A percentile compares a stretch with the other conserved stretches of the same genome.
phyloP scores from a whole-genome alignment of 2,329 filamentous ascomycete species.

The Arthrobotrys iridis region DNA sequence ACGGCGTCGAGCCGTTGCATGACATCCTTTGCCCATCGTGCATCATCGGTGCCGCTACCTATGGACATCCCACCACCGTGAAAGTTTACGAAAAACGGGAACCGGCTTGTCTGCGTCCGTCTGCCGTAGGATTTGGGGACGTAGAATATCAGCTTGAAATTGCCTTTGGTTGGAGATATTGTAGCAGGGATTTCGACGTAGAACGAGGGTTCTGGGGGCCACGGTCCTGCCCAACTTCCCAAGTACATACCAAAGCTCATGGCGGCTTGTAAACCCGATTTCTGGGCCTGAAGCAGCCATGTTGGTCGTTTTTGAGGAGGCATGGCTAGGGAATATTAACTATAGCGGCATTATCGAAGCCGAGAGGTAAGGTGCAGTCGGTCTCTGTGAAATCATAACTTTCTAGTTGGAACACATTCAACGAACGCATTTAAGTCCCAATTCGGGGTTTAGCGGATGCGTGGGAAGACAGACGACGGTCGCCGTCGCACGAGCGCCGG shows the following conservation, averaged over 20 bases:
- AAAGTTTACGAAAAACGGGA: conserved; percentile 72
- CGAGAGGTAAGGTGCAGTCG: background rate
- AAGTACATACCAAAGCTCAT: conserved; percentile 54
- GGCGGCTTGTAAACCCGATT: conserved; percentile 43
- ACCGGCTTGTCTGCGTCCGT: conserved; percentile 54
- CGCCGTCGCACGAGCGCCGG: conserved; percentile 1
- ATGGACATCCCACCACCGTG: conserved; percentile 75
- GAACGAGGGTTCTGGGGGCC: conserved; percentile 51
- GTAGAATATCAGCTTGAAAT: conserved; percentile 50
- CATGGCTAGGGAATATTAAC: background rate
- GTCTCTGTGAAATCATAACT: background rate
- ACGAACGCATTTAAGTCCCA: no score
- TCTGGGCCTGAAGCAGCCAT: conserved; percentile 50
- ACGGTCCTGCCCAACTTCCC: conserved; percentile 50
- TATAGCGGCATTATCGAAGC: no score
- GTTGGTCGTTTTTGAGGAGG: conserved; percentile 32
- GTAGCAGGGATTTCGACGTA: conserved; percentile 51
- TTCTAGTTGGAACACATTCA: no score
- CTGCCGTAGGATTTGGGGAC: conserved; percentile 46
- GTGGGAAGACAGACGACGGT: no score
- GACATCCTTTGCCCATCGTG: conserved; percentile 69
- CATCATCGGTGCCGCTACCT: conserved; percentile 72
- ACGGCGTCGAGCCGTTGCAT: conserved; percentile 67
- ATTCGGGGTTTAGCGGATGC: no score
- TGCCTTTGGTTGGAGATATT: conserved; percentile 44